phyloP scores from a whole-genome alignment of 441 rosid species.

The Croton setiger region DNA sequence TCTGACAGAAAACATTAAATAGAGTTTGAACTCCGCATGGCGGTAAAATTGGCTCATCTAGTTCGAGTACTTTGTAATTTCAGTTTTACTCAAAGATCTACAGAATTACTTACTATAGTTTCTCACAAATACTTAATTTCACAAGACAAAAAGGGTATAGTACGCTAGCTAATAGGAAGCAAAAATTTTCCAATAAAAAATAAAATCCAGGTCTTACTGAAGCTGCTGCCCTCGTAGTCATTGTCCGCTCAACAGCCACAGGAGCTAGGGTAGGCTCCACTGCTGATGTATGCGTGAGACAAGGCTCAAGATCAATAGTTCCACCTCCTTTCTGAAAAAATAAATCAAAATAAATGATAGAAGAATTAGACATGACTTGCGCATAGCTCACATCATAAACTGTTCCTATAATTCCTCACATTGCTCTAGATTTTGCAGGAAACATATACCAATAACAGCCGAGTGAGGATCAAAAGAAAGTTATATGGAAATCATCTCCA shows the following conservation, averaged over 20 bases:
- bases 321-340: conserved; percentile 92
- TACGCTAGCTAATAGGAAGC: not conserved
- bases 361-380: not conserved
- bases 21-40: not conserved
- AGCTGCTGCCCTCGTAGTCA: conserved; percentile 99
- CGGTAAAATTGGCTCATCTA: not conserved
- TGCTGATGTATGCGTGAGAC: conserved; percentile 88
- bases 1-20: conserved; percentile 8
- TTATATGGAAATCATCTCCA: not conserved
- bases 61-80: not conserved
- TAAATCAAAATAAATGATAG: conserved; percentile 12
- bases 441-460: not conserved
- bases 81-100: not conserved
- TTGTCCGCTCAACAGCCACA: conserved; percentile 93
- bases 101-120: not conserved
- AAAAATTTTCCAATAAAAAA: conserved; percentile 1
- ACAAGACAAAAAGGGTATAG: not conserved
- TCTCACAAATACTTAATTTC: not conserved
- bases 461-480: not conserved
- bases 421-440: not conserved
- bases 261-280: conserved; percentile 99
- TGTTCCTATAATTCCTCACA: not conserved
- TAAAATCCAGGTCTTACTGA: conserved; percentile 43
- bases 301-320: conserved; percentile 90
- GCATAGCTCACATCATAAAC: not conserved